A percentile compares a stretch with the other conserved stretches of the same genome.
phyloP scores from a whole-genome alignment of 2,329 filamentous ascomycete genomes.

The Fusarium coffeatum region DNA sequence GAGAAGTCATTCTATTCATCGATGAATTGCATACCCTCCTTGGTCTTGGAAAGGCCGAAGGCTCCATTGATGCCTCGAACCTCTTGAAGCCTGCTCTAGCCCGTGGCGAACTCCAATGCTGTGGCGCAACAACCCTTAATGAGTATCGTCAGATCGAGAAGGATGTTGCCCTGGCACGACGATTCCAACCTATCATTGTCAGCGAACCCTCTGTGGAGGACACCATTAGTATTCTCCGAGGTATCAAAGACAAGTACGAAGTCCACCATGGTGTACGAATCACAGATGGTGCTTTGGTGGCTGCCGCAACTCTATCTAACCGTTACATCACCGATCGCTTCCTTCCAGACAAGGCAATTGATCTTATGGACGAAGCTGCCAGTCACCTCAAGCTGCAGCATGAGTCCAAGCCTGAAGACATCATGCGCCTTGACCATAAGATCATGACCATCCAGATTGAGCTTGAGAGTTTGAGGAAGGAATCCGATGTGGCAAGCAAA shows the following conservation, averaged over 20 bases:
- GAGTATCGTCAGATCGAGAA: conserved; percentile 97
- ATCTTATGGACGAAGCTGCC: conserved; percentile 94
- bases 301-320: conserved; percentile 91
- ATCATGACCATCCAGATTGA: conserved; percentile 99
- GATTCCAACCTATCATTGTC: conserved; percentile 96
- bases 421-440: conserved; percentile 90
- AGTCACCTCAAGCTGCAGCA: conserved; percentile 91
- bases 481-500: conserved; percentile 88
- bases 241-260: conserved; percentile 98
- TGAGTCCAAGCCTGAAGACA: conserved; percentile 95
- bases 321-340: conserved; percentile 97
- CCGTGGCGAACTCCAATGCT: conserved; percentile 92
- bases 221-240: conserved; percentile 93
- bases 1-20: conserved; percentile 92
- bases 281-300: conserved; percentile 90
- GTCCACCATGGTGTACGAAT: conserved; percentile 97
- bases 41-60: conserved; percentile 93
- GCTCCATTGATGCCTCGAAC: conserved; percentile 96
- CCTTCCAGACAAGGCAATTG: conserved; percentile 96
- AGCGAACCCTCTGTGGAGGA: conserved; percentile 91
- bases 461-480: conserved; percentile 91
- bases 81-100: conserved; percentile 93
- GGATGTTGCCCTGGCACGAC: conserved; percentile 88
- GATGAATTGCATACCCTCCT: conserved; percentile 94
- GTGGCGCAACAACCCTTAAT: conserved; percentile 90